phyloP scores from a whole-genome alignment of 208 protist species.

The Leishmania tarentolae region DNA sequence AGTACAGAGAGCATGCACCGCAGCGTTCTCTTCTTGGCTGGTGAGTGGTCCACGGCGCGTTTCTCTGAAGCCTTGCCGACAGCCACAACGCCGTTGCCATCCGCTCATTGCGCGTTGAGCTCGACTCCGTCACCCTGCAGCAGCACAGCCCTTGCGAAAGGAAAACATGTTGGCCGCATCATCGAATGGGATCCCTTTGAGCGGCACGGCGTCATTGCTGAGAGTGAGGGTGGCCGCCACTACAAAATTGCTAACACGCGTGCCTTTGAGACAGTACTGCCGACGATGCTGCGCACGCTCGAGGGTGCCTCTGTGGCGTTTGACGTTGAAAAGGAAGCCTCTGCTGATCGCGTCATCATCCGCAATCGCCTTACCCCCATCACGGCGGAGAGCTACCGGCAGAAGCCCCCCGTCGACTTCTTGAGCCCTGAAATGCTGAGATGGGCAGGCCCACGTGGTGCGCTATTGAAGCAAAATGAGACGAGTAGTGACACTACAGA shows the following conservation, averaged over 20 bases:
- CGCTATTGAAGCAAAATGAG: background rate
- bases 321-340: slow-evolving; percentile 24
- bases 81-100: no score
- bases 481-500: background rate
- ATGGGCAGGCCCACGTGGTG: slow-evolving; percentile 4
- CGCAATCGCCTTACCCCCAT: slow-evolving; percentile 63
- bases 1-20: slow-evolving; percentile 5
- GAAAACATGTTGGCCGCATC: slow-evolving; percentile 43
- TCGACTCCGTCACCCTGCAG: background rate
- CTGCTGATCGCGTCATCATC: slow-evolving; percentile 74
- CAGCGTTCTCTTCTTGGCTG: slow-evolving; percentile 3
- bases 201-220: slow-evolving; percentile 65
- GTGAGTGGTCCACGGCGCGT: slow-evolving; percentile 6
- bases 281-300: slow-evolving; percentile 65
- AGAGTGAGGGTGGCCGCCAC: slow-evolving; percentile 42
- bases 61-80: background rate
- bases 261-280: slow-evolving; percentile 87
- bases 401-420: slow-evolving; percentile 66
- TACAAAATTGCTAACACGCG: slow-evolving; percentile 76
- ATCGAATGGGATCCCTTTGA: slow-evolving; percentile 81
- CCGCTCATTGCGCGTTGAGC: background rate
- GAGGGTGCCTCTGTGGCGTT: slow-evolving; percentile 73
- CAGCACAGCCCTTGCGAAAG: background rate
- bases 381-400: slow-evolving; percentile 66
- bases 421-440: slow-evolving; percentile 34